These are phyloP conservation scores for Zygosaccharomyces pseudorouxii DNA, from an alignment of 805 yeast genomes.

Conservation along the genomic window DNA sequence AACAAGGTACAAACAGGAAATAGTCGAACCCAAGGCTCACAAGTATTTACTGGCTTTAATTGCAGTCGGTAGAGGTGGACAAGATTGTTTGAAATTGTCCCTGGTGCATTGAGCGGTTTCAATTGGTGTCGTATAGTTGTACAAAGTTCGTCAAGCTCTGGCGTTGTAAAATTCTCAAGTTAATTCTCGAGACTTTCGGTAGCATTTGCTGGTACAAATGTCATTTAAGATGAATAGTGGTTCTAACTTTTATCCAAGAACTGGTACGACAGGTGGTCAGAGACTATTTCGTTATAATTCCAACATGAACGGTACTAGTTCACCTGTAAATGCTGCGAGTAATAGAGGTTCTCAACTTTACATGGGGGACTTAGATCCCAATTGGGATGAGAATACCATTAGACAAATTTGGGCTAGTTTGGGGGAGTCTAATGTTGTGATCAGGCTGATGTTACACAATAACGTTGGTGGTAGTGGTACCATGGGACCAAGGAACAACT, in stretches of 20 bases:
- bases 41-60: background rate
- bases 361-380: conserved; percentile 90
- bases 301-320: background rate
- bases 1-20: background rate
- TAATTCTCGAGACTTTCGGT: background rate
- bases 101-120: background rate
- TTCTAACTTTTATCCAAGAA: conserved; percentile 5
- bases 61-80: conserved; percentile 1
- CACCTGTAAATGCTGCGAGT: background rate
- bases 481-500: conserved; percentile 40
- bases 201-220: conserved; percentile 11
- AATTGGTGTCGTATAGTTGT: conserved; percentile 1
- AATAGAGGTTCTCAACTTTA: conserved; percentile 42
- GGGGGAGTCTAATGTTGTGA: conserved; percentile 55
- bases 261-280: background rate
- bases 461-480: conserved; percentile 24
- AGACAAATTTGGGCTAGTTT: conserved; percentile 63
- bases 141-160: background rate
- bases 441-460: conserved; percentile 71
- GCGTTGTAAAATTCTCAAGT: background rate
- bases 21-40: background rate
- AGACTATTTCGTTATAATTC: conserved; percentile 6
- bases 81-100: background rate
- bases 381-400: conserved; percentile 71
- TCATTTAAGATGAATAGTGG: conserved; percentile 7